phyloP scores from a whole-genome alignment of 148 eudicot species.

The Vaccinium vitisidaea region DNA sequence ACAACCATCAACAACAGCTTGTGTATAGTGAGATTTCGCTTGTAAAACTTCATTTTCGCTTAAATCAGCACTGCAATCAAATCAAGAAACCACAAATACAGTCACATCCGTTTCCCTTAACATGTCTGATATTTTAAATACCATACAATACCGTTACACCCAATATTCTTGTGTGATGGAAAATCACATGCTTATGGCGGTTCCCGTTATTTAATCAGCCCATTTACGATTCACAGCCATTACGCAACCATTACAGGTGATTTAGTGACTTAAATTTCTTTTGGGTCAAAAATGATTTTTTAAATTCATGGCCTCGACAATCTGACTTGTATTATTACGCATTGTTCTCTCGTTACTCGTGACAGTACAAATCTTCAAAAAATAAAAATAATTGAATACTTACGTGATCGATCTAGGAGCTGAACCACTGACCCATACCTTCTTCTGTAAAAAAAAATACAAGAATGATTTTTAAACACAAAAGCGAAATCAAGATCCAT shows the following conservation, averaged over 20 bases:
- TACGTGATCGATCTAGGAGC: not conserved
- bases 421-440: not conserved
- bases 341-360: not conserved
- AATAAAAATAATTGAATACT: not conserved
- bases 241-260: not conserved
- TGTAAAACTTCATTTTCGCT: slow-evolving; percentile 23
- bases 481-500: too few relatives aligned
- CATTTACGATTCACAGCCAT: not conserved
- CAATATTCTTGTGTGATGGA: not conserved
- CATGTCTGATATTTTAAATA: not conserved
- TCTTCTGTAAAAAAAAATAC: slow-evolving; percentile 12
- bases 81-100: not conserved
- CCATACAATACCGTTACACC: not conserved
- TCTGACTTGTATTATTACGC: too few relatives aligned
- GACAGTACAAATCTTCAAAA: not conserved
- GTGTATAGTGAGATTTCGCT: slow-evolving; percentile 25
- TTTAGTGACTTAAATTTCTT: too few relatives aligned
- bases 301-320: not conserved
- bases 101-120: not conserved
- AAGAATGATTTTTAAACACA: not conserved
- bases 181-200: not conserved
- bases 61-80: slow-evolving; percentile 1
- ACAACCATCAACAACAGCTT: slow-evolving; percentile 32
- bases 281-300: not conserved
- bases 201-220: not conserved